Conservation (phyloP, 2,329 filamentous ascomycete genomes). For the Aureobasidium sp. region DNA sequence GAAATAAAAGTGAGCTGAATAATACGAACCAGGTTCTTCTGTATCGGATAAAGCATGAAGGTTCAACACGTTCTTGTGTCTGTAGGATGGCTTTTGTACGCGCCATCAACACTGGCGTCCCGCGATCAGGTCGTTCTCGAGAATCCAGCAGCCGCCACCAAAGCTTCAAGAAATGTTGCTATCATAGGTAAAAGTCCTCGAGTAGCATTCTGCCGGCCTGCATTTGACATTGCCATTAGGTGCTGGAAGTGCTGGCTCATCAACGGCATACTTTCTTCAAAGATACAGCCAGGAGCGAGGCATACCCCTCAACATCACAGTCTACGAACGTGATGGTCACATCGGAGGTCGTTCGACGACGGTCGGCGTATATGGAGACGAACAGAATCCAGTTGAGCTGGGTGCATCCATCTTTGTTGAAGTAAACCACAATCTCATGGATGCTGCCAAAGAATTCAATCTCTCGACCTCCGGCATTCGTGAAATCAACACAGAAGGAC, state of each 20-base stretch:
- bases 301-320: constrained; percentile 68
- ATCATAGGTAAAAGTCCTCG: constrained; percentile 1
- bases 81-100: neutral
- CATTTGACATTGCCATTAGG: constrained; percentile 38
- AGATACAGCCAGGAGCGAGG: constrained; percentile 57
- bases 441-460: constrained; percentile 64
- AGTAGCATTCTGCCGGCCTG: neutral
- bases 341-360: constrained; percentile 85
- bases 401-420: constrained; percentile 89
- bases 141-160: neutral
- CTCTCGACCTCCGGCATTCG: constrained; percentile 43
- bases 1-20: too few relatives aligned
- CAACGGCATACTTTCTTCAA: constrained; percentile 73
- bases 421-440: constrained; percentile 73
- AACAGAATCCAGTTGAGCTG: constrained; percentile 60
- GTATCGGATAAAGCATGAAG: neutral
- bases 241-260: constrained; percentile 81
- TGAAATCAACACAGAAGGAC: constrained; percentile 40
- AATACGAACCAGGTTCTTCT: neutral
- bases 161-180: neutral
- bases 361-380: constrained; percentile 65
- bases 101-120: neutral
- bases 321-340: constrained; percentile 73
- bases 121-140: neutral
- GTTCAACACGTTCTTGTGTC: neutral